Percentiles rank a stretch among this genome's conserved stretches.
phyloP scores from a whole-genome alignment of 2,329 filamentous ascomycete genomes.

The Talaromyces sp. region DNA sequence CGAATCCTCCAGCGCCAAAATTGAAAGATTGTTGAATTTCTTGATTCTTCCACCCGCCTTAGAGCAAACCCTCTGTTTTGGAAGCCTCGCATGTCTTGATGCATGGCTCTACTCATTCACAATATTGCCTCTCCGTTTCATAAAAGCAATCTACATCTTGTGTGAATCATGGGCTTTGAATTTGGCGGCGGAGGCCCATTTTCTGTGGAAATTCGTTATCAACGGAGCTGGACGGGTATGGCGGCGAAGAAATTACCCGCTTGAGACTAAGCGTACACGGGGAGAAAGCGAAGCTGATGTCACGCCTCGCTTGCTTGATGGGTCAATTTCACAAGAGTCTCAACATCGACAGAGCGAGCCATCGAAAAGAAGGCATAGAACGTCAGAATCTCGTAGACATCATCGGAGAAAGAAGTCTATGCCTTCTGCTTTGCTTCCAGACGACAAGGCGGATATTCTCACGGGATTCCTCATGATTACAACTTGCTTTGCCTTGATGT shows the following conservation, averaged over 20 bases:
- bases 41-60: constrained; percentile 78
- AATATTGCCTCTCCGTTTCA: constrained; percentile 85
- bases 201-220: constrained; percentile 76
- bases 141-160: constrained; percentile 77
- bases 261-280: constrained; percentile 18
- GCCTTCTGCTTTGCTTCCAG: constrained; percentile 80
- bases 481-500: constrained; percentile 83
- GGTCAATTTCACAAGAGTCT: constrained; percentile 23
- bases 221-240: constrained; percentile 78
- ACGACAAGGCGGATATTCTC: constrained; percentile 92
- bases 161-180: constrained; percentile 76
- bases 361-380: constrained; percentile 31
- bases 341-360: constrained; percentile 21
- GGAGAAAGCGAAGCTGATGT: constrained; percentile 24
- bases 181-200: constrained; percentile 70
- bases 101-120: constrained; percentile 97
- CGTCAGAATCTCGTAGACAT: constrained; percentile 46
- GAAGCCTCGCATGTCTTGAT: constrained; percentile 86
- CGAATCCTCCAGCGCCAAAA: constrained; percentile 88
- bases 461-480: constrained; percentile 86
- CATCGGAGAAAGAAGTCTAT: constrained; percentile 78
- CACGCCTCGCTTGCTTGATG: constrained; percentile 18
- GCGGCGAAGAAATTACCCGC: constrained; percentile 53
- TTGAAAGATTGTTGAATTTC: constrained; percentile 89
- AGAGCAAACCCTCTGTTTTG: constrained; percentile 84